These are phyloP conservation scores for Chlamydomonas applanata DNA, from an alignment of 139 green algal species.

Conservation along the genomic window DNA sequence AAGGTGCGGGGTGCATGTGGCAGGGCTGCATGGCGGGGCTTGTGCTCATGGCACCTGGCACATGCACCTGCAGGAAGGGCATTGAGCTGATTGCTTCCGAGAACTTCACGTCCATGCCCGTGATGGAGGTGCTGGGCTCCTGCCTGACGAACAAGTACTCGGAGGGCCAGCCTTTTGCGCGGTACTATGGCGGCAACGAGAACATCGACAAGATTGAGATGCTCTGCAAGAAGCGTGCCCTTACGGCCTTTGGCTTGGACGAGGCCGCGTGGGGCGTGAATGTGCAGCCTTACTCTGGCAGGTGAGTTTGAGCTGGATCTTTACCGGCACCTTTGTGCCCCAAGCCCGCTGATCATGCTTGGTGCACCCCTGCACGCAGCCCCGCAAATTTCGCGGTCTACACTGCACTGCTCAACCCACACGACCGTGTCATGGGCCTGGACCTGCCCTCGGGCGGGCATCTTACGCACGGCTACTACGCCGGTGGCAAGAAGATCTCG, in stretches of 20 bases:
- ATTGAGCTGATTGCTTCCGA: slow-evolving; percentile 98
- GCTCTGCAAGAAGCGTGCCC: slow-evolving; percentile 78
- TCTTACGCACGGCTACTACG: slow-evolving; percentile 97
- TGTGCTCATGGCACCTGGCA: neutral
- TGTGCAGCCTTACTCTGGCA: slow-evolving; percentile 95
- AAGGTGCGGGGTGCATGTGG: neutral
- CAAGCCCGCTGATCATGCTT: neutral
- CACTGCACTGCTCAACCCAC: slow-evolving; percentile 94
- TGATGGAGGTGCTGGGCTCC: slow-evolving; percentile 95
- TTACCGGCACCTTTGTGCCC: neutral
- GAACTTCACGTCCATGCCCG: slow-evolving; percentile 93
- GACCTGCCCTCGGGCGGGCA: slow-evolving; percentile 96
- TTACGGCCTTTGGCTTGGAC: slow-evolving; percentile 85
- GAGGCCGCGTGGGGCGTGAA: slow-evolving; percentile 92
- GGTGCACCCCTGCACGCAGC: too few species aligned
- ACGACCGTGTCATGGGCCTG: slow-evolving; percentile 98
- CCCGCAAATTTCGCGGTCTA: slow-evolving; percentile 99
- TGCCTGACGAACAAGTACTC: slow-evolving; percentile 98
- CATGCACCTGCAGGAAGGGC: slow-evolving; percentile 69
- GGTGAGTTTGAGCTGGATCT: slow-evolving; percentile 39
- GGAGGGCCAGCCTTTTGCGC: slow-evolving; percentile 88
- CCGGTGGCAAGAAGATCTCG: slow-evolving; percentile 94
- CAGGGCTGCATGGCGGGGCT: neutral
- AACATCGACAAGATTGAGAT: slow-evolving; percentile 83
- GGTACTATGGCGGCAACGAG: slow-evolving; percentile 98